Evolutionary conservation across 2,329 filamentous ascomycete genomes (phyloP), one percentile per base, ranked within the genome.

Genomic region (Bipolaris sorokiniana): DNA sequence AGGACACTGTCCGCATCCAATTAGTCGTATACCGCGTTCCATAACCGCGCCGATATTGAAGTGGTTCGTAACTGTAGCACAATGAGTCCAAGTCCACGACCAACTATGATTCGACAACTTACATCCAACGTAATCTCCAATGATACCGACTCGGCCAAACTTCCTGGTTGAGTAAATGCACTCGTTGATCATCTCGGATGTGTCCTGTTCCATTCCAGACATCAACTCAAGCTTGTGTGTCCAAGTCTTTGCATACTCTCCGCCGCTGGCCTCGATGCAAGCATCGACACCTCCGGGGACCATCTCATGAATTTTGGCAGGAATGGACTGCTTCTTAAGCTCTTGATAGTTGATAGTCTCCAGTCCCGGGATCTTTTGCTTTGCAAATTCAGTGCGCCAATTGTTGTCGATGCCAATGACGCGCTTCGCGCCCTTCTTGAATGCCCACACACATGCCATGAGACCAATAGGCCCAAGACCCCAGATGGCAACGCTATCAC

Each of bases 1-100:
- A 0, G 91, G 91, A 1, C 85, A 84, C 71, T 88, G 86, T 6
- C 86, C 86, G 63, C 87, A 87, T 34, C 86, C 86, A 62, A 87
- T 92, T 40, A 96, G 83, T 1, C 90, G 87, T 64, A 96, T 86
- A 13, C 91, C 91, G 36, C 90, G 87, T 77, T 95, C 87, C 91
- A 96, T 96, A 13, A 96, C 71, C 0, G 90, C 87, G 13, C 92
- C 90, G 65, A 94, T 87, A 76, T 91, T 91, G 82, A 94, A 91
- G 75, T 91, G 88, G 76, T 92, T 92, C n/a, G 88, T 90, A 70
- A 80, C 41, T 44, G 23, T 28, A 28, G 5, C 7, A 6, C 3
- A 11, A 18, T 44, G 15, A 44, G 41, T 23, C 10, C 15, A 16
- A 44, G 3, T 7, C 4, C 23, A 28, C 26, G 4, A 9, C 6